Evolutionary conservation across 306 rosid genomes (phyloP), one percentile per base, ranked within the genome.

Genomic region (Trifolium pratense): DNA sequence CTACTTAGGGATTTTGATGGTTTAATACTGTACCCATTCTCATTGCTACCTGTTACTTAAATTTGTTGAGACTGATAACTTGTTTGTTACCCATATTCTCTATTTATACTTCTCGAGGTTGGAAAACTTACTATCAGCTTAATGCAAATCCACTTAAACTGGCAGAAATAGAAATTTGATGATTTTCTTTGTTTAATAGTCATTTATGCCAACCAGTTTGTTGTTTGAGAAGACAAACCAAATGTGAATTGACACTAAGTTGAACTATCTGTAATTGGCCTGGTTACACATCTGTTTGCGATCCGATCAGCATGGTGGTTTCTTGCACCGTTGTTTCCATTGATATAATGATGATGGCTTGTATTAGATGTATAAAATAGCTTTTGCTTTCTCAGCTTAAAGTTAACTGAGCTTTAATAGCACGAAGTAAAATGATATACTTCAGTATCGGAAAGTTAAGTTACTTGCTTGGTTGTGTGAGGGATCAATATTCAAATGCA

Each of bases 1-100:
- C 11, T 29, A 4, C 39, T 3, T 58, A 58, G 64, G 9, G 64
- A 58, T 58, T 26, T 58, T 58, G 37, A 58, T 58, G 64, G 39
- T 58, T 58, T 58, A 20, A 25, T 58, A 26, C 37, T 58, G 36
- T 58, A 23, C 11, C 39, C 9, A 6, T 25, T 13, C 64, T 58
- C 37, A 13, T 57, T 4, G 34, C 9, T 21, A n/a, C 16, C 3
- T 21, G 15, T 25, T 25, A 13, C 63, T 57, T 8, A 2, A 20
- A 10, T 12, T 31, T 29, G 21, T 59, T 59, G 39, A 59, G 42
- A 59, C 20, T 1, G 66, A 59, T 10, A 9, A 59, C 40, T 15
- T 59, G 20, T 13, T 57, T 57, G 63, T 13, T 26, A 57, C 10
- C 37, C 63, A 12, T n/a, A n/a, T 57, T 25, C 36, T 57, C 64